phyloP scores from a whole-genome alignment of 2,329 filamentous ascomycete genomes.

The Cordyceps cateniannulata region DNA sequence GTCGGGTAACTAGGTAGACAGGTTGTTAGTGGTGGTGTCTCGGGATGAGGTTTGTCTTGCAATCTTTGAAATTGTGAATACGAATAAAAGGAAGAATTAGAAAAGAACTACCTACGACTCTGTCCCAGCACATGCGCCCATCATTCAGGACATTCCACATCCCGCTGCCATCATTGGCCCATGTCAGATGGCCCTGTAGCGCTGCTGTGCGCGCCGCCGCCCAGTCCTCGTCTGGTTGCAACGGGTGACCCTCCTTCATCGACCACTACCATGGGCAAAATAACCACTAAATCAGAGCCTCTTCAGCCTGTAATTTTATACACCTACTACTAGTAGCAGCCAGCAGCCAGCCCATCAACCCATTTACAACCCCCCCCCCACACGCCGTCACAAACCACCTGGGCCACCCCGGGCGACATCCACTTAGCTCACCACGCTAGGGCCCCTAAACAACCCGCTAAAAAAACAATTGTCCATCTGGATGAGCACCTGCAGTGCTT shows the following conservation, averaged over 20 bases:
- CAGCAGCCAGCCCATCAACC: too few relatives aligned
- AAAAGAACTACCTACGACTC: not conserved
- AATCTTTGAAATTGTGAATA: too few relatives aligned
- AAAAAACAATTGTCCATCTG: not conserved
- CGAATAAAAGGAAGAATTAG: too few relatives aligned
- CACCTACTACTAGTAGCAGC: too few relatives aligned
- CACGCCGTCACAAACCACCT: not conserved
- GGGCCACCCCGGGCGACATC: not conserved
- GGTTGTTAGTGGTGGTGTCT: not conserved
- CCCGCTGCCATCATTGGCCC: constrained; percentile 8
- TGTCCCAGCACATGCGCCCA: constrained; percentile 11
- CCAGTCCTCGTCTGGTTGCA: not conserved
- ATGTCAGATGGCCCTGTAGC: constrained; percentile 6
- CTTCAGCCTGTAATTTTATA: not conserved
- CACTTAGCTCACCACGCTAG: not conserved
- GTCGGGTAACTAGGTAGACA: not conserved
- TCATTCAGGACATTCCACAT: constrained; percentile 8
- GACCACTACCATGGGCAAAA: too few relatives aligned
- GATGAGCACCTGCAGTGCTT: too few relatives aligned
- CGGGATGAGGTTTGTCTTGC: not conserved
- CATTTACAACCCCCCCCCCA: not conserved
- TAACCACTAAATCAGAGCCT: not conserved
- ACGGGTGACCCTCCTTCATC: not conserved
- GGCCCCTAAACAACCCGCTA: not conserved
- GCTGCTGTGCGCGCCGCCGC: constrained; percentile 3